Conservation (phyloP, 169 alveolate genomes). For the Cryptosporidium sp. region DNA sequence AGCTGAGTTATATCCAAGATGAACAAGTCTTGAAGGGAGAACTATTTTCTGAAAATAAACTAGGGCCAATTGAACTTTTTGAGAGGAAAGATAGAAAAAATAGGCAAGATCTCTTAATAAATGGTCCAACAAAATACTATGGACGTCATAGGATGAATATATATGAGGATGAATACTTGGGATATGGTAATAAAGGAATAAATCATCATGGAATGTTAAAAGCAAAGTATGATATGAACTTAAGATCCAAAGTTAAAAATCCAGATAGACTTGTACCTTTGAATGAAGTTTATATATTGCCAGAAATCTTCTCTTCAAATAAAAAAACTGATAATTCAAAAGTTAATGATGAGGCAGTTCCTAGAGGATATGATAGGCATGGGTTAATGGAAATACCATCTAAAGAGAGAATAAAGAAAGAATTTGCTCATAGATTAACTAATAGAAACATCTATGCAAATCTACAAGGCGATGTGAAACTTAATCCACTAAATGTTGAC, state of each 20-base stretch:
- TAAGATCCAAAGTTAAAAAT: conserved; percentile 12
- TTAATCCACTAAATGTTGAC: conserved; percentile 1
- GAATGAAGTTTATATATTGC: conserved; percentile 24
- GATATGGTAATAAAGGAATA: not conserved
- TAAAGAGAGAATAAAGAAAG: conserved; percentile 19
- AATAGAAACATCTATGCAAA: not conserved
- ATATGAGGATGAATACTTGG: not conserved
- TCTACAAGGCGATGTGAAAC: not conserved
- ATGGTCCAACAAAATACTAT: conserved; percentile 6
- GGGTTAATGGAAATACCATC: conserved; percentile 30
- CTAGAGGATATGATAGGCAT: conserved; percentile 35
- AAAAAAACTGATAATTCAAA: not conserved
- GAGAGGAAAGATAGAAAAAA: not conserved
- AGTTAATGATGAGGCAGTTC: conserved; percentile 1
- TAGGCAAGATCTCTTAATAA: not conserved
- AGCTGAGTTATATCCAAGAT: conserved; percentile 11
- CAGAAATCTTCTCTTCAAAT: conserved; percentile 1
- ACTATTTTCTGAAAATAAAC: conserved; percentile 6
- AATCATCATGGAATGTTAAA: not conserved
- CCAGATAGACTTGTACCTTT: conserved; percentile 48
- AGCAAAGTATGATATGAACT: not conserved
- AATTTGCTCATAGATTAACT: conserved; percentile 2
- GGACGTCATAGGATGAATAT: not conserved
- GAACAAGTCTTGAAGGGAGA: not conserved
- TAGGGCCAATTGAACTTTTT: not conserved